Conservation (phyloP, 2,329 filamentous ascomycete species). For the Sporothrix humicola region DNA sequence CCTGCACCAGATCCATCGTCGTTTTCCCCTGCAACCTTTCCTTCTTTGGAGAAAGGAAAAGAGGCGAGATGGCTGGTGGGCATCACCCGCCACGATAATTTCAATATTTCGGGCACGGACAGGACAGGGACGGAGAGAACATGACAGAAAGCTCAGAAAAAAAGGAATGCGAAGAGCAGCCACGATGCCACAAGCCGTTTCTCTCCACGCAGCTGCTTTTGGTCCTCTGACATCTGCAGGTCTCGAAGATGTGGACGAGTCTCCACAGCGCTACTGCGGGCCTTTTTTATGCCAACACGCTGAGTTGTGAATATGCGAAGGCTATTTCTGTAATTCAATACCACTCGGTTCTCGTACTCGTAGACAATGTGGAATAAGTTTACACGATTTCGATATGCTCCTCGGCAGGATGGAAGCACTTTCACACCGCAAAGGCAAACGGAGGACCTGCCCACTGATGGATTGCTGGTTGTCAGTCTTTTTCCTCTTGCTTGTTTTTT, state of each 20-base stretch:
- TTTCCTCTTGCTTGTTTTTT: neutral
- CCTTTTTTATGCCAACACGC: neutral
- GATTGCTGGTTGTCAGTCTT: neutral
- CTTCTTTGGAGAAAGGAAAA: neutral
- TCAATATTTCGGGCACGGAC: neutral
- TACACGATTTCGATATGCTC: neutral
- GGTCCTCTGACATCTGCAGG: conserved; percentile 24
- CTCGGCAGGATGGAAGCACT: neutral
- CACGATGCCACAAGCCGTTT: neutral
- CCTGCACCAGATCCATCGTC: conserved; percentile 28
- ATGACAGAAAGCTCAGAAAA: neutral
- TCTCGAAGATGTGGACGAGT: conserved; percentile 2
- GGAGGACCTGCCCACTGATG: neutral
- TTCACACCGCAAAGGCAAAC: conserved; percentile 4
- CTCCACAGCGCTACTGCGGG: conserved; percentile 21
- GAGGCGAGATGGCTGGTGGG: neutral
- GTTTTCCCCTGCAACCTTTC: conserved; percentile 20
- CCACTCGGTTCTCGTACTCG: neutral
- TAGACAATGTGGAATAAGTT: conserved; percentile 23
- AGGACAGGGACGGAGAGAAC: neutral
- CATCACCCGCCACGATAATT: conserved; percentile 12
- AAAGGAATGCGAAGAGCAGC: neutral
- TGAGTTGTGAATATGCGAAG: neutral
- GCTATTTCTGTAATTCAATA: conserved; percentile 21
- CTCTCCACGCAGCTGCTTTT: neutral